Conservation (phyloP, 495 filamentous ascomycete species). For the Xylaria grammica region DNA sequence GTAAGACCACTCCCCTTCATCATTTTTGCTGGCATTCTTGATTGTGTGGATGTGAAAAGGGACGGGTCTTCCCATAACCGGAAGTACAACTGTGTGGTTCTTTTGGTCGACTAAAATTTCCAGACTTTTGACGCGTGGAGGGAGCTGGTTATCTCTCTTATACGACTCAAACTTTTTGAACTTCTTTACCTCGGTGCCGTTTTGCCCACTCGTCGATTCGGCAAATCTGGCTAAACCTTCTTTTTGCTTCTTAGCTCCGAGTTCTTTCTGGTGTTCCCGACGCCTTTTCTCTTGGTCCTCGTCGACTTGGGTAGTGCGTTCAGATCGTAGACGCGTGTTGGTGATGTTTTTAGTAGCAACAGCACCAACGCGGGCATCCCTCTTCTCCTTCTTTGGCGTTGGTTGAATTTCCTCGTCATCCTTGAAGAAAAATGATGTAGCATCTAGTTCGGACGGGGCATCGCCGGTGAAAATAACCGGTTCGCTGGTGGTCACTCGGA, state of each 20-base stretch:
- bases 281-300: conserved; percentile 89
- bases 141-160: conserved; percentile 96
- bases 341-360: conserved; percentile 91
- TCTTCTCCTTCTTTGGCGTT: conserved; percentile 77
- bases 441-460: conserved; percentile 86
- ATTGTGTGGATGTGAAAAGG: conserved; percentile 99
- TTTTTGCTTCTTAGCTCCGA: conserved; percentile 84
- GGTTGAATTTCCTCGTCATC: conserved; percentile 77
- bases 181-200: conserved; percentile 91
- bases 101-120: conserved; percentile 89
- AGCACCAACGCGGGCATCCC: conserved; percentile 79
- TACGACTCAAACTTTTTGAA: conserved; percentile 99
- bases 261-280: conserved; percentile 90
- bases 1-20: conserved; percentile 92
- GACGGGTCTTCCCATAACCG: conserved; percentile 96
- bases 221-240: conserved; percentile 84
- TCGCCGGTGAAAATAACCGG: conserved; percentile 91
- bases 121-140: conserved; percentile 78
- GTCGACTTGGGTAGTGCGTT: conserved; percentile 81
- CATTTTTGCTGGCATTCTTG: conserved; percentile 95
- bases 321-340: conserved; percentile 89
- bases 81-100: conserved; percentile 86
- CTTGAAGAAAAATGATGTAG: conserved; percentile 96
- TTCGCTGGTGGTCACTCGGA: conserved; percentile 79
- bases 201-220: conserved; percentile 77